phyloP scores from a whole-genome alignment of 768 basidiomycete species.

The Tricholoma saponaceum region DNA sequence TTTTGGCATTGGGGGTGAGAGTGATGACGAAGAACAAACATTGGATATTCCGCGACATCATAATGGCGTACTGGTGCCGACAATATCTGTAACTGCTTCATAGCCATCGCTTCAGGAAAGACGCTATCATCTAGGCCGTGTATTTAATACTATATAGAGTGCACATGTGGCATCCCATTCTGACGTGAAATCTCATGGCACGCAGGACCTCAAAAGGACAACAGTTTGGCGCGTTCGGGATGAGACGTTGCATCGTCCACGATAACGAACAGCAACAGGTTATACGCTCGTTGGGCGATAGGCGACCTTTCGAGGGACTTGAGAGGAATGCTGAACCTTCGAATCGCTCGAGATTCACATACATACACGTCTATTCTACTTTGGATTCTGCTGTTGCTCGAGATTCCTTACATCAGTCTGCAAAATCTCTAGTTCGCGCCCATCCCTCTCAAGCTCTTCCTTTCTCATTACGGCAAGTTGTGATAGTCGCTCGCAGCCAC shows the following conservation, averaged over 20 bases:
- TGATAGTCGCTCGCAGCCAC: constrained; percentile 43
- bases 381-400: constrained; percentile 2
- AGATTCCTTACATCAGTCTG: constrained; percentile 29
- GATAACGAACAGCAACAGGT: too few relatives aligned
- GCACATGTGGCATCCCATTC: background rate
- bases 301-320: too few relatives aligned
- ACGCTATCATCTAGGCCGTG: background rate
- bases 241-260: too few relatives aligned
- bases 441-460: constrained; percentile 39
- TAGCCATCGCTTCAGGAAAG: background rate
- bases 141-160: constrained; percentile 2
- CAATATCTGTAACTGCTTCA: constrained; percentile 13
- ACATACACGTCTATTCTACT: constrained; percentile 1
- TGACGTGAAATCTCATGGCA: background rate
- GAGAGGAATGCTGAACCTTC: background rate
- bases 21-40: constrained; percentile 46
- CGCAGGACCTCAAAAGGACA: background rate
- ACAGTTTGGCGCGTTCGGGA: background rate
- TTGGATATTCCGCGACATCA: constrained; percentile 4
- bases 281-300: too few relatives aligned
- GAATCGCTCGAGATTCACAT: background rate
- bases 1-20: constrained; percentile 64
- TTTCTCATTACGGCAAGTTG: constrained; percentile 37
- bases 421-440: constrained; percentile 38
- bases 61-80: constrained; percentile 15